Conservation (phyloP, 2,329 filamentous ascomycete species). For the Sporothrix schenckii region DNA sequence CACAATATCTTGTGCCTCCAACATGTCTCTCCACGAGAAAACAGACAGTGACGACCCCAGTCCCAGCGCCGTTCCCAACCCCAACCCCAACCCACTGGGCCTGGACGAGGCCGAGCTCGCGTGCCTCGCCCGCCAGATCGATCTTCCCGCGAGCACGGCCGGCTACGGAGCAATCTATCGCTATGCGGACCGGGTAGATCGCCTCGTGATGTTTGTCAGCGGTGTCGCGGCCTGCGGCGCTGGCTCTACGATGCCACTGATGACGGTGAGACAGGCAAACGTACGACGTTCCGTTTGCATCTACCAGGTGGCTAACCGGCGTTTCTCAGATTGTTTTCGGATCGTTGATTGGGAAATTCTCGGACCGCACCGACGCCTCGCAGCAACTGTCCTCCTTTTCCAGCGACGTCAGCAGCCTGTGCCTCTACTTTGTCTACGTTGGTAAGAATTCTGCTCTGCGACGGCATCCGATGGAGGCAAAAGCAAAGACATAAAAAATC, state of each 20-base stretch:
- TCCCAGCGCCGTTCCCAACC: too few relatives aligned
- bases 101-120: conserved; percentile 3
- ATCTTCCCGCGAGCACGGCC: neutral
- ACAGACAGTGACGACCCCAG: neutral
- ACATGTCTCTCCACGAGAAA: conserved; percentile 33
- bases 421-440: conserved; percentile 6
- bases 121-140: conserved; percentile 9
- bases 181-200: conserved; percentile 18
- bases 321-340: neutral
- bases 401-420: neutral
- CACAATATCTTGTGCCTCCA: conserved; percentile 23
- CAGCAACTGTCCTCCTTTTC: neutral
- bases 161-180: conserved; percentile 25
- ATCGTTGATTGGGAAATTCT: conserved; percentile 14
- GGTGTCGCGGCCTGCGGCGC: conserved; percentile 7
- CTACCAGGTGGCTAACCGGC: neutral
- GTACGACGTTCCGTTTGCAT: neutral
- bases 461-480: neutral
- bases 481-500: too few relatives aligned
- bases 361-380: neutral
- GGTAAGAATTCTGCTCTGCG: neutral
- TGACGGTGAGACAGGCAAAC: conserved; percentile 24
- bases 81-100: neutral
- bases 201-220: conserved; percentile 16
- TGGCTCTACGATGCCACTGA: conserved; percentile 23